Evolutionary conservation across 2,329 filamentous ascomycete species (phyloP), one percentile per base, ranked within the genome.

Genomic region (Bertia moriformis): DNA sequence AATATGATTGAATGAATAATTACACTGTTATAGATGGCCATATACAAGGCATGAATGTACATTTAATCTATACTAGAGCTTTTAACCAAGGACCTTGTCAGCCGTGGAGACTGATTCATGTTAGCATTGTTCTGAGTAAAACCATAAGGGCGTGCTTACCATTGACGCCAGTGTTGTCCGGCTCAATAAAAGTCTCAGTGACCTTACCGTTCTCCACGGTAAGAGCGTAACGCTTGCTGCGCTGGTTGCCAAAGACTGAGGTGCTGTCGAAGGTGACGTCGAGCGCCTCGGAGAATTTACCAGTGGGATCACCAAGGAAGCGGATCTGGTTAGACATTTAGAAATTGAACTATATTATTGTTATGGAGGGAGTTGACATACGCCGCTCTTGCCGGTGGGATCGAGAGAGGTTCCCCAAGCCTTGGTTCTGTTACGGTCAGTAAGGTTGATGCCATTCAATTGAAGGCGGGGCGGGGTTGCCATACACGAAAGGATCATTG

Each of bases 401-500:
- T 95, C 87, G 33, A 95, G 69, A 44, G 73, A 67, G 45, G 81
- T 73, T 37, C 65, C 78, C 87, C 88, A 95, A 4, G 87, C 88
- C 61, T 93, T 93, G 73, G 88, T 94, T 36, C 85, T 91, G 44
- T 18, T 38, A 14, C 27, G 38, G 14, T 41, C 41, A 38, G 30
- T 20, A 17, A 5, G 37, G 14, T 35, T 38, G 30, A 37, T 24
- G 42, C 46, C 42, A 45, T 18, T 38, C 7, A 4, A 19, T 7
- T 4, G 14, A 20, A 3, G 14, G 36, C 4, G 13, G 19, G 20
- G 3, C 18, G 12, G 20, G 4, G 20, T 22, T 33, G 37, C 63
- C 83, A 61, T 67, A 93, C 83, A 94, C 88, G 57, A 95, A 95
- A 15, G 87, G 75, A 57, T 96, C 89, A 56, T 96, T 96, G 55